Evolutionary conservation across 768 basidiomycete genomes (phyloP), one percentile per base, ranked within the genome.

Genomic region (Suillus variegatus): DNA sequence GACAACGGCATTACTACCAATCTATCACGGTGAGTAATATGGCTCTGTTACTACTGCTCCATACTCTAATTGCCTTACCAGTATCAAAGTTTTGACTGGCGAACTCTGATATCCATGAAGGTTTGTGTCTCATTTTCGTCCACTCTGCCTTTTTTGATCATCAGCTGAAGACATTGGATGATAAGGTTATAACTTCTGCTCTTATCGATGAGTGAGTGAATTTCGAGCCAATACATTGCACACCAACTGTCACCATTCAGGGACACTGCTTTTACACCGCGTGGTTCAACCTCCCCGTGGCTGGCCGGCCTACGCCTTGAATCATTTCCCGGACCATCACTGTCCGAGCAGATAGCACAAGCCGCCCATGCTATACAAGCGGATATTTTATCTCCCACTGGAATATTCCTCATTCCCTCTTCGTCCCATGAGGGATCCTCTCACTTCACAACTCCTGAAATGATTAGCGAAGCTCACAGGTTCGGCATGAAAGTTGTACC

Each of bases 61-160:
- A 41, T 10, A 46, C 28, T 38, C 67, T 41, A 68, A 57, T 4
- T 36, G 8, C n/a, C 54, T 62, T 54, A 25, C 9, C 68, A 92
- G 90, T 91, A 86, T 68, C 90, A 94, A 79, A 91, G 90, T 70
- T 92, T 93, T 69, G 89, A 92, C 73, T 94, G 93, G 92, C 82
- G 91, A 69, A 88, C 91, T 16, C 73, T 94, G 16, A 74, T 90
- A 58, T 82, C 78, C 28, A 92, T 93, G 89, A 91, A 90, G 83
- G 87, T 84, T 67, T n/a, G 68, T 64, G 4, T 9, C 38, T 58
- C 35, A 20, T 16, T 7, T 35, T 35, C 35, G 43, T 4, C 22
- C 4, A 55, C 41, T 38, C 25, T 32, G 44, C 16, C 6, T 41
- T 36, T 28, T 44, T 68, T n/a, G 41, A 61, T 36, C 36, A 55